phyloP scores from a whole-genome alignment of 768 basidiomycete genomes.

The Hygrocybe coccinea region DNA sequence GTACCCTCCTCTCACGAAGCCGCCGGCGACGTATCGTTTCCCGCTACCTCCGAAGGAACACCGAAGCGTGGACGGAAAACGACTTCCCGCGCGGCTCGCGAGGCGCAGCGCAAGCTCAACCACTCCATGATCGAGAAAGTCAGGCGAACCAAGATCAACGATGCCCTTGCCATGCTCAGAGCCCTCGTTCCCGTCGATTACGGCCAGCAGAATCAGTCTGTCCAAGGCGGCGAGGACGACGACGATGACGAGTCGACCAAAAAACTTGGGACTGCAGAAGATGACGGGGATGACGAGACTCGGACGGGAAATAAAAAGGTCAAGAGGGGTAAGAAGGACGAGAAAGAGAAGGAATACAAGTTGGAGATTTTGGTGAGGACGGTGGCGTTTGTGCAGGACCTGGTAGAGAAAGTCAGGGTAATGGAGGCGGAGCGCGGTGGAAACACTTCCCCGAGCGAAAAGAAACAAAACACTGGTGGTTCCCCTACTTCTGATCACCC shows the following conservation, averaged over 20 bases:
- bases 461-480: neutral
- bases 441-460: neutral
- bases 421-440: slow-evolving; percentile 28
- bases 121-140: slow-evolving; percentile 95
- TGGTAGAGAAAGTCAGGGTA: slow-evolving; percentile 49
- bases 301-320: slow-evolving; percentile 23
- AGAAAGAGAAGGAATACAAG: slow-evolving; percentile 85
- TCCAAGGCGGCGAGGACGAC: slow-evolving; percentile 25
- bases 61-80: slow-evolving; percentile 71
- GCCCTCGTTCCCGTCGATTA: slow-evolving; percentile 68
- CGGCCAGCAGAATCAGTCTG: slow-evolving; percentile 25
- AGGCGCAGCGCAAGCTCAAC: slow-evolving; percentile 86
- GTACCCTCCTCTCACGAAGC: too few relatives aligned
- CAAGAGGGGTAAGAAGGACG: slow-evolving; percentile 40
- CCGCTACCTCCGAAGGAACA: slow-evolving; percentile 12
- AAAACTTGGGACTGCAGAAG: neutral
- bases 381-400: slow-evolving; percentile 70
- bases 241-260: slow-evolving; percentile 30
- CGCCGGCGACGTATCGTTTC: neutral
- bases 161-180: slow-evolving; percentile 73
- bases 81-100: slow-evolving; percentile 67
- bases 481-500: slow-evolving; percentile 5
- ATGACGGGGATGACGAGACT: neutral
- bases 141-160: slow-evolving; percentile 92
- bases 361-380: slow-evolving; percentile 84